These are phyloP conservation scores for Chenopodium berlandieri DNA, from an alignment of 148 eudicot species.

Conservation along the genomic window DNA sequence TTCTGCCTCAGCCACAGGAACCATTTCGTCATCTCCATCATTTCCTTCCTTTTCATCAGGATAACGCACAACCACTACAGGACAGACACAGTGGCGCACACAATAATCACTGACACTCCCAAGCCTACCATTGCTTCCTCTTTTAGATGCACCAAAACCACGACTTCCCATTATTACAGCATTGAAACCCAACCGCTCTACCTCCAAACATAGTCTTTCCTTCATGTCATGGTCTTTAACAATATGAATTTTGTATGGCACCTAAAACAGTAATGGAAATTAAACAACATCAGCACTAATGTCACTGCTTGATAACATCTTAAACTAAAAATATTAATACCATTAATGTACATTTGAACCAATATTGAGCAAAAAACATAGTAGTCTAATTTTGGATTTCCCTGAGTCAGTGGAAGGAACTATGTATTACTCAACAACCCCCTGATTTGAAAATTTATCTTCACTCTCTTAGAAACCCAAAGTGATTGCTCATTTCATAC, in stretches of 20 bases:
- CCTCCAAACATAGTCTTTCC: slow-evolving; percentile 83
- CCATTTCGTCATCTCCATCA: slow-evolving; percentile 42
- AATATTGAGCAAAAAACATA: background rate
- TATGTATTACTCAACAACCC: background rate
- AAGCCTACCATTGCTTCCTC: slow-evolving; percentile 59
- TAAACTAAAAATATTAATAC: background rate
- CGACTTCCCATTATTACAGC: slow-evolving; percentile 92
- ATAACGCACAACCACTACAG: slow-evolving; percentile 84
- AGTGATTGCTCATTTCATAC: slow-evolving; percentile 3
- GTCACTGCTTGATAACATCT: background rate
- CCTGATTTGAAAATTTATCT: background rate
- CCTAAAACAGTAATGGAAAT: slow-evolving; percentile 28
- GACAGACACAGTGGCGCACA: slow-evolving; percentile 89
- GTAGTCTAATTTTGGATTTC: background rate
- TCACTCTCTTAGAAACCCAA: background rate
- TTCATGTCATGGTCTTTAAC: slow-evolving; percentile 94
- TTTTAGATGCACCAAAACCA: slow-evolving; percentile 79
- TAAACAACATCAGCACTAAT: slow-evolving; percentile 1
- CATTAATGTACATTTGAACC: background rate
- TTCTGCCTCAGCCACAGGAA: slow-evolving; percentile 44
- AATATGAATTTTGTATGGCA: slow-evolving; percentile 83
- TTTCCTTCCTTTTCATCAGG: slow-evolving; percentile 79
- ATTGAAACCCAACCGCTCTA: slow-evolving; percentile 79
- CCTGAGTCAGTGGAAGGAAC: background rate
- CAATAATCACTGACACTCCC: slow-evolving; percentile 96